Evolutionary conservation across 805 yeast species (phyloP), one percentile per base, ranked within the genome.

Genomic region (Candida succiphila): DNA sequence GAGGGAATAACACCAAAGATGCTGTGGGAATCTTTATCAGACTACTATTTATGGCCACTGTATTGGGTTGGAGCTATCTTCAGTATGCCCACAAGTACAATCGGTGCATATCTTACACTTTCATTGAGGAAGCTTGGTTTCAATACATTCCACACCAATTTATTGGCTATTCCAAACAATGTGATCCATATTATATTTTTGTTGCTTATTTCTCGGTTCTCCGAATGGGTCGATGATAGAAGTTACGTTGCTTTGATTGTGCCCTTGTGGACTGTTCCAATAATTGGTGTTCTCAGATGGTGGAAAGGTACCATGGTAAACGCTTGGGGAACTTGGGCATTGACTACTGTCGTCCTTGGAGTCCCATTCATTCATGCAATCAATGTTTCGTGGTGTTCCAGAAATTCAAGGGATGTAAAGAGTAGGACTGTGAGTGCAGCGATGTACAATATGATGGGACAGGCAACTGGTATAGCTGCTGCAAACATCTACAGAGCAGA

Each of bases 341-440:
- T 52, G 19, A 36, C 44, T n/a, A 49, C 53, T 3, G 26, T 54
- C 29, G 23, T 40, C 4, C 48, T 72, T 25, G 67, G 66, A 17
- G 58, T 62, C 25, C 71, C 76, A 0, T 63, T 63, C 27, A 55
- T 66, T n/a, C 74, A 72, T 54, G 72, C 81, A 1, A 52, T 77
- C 30, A 56, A 68, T 37, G 77, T 73, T 20, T 58, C 71, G 18
- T 73, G 83, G 76, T 67, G 74, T 36, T 75, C 86, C 0, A 52
- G 70, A 20, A 78, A 78, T 43, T 66, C 83, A 9, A 70, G 73
- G 48, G 63, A 78, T 1, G 80, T 79, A 17, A 55, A 78, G n/a
- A 58, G 73, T 3, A 59, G 88, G 42, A 71, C 86, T 0, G 75
- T 79, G 4, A 67, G 80, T 13, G 72, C 84, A 0, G 75, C 86